Evolutionary conservation across 2,329 filamentous ascomycete species (phyloP), one percentile per base, ranked within the genome.

Genomic region (Alternaria postmessia): DNA sequence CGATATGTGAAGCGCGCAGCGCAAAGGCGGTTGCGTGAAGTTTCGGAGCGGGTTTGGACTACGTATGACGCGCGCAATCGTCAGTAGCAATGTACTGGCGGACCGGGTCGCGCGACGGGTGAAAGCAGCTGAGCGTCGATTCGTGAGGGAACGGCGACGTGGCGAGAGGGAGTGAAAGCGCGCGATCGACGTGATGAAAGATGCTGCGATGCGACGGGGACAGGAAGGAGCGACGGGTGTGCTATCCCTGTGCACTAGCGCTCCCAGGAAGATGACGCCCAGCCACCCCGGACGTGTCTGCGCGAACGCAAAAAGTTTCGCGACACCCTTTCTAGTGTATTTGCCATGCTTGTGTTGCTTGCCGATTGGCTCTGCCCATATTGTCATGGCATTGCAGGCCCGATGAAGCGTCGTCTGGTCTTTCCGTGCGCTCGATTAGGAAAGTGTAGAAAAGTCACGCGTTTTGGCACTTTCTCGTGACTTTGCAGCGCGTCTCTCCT

Each of bases 1-100:
- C 43, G 44, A 54, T 57, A 43, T 43, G 58, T 53, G 66, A 63
- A 61, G 74, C 68, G 74, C 73, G 68, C 71, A 66, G 68, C 71
- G 72, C 72, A 62, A 57, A 59, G 51, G 62, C 43, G 57, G 61
- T 54, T 51, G 65, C 56, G 55, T 55, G 57, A 57, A 56, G 54
- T 54, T 36, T 61, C 54, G 41, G 59, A 52, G 22, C 28, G 57
- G 54, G 48, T 46, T 51, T 41, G 51, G 55, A 61, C 57, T 54
- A 56, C 57, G 66, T 63, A 49, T 51, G 57, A 55, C 53, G 62
- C 60, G 70, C 68, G 66, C 59, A 59, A 63, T 44, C n/a, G 61
- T 46, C 36, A 48, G 57, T 36, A 53, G 57, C 63, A 54, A 61
- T 47, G 48, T 43, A 52, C 43, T 44, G 57, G 32, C 36, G 48